Evolutionary conservation across 164 flowering plant genomes (phyloP).

Genomic region (Pachysandra terminalis): DNA sequence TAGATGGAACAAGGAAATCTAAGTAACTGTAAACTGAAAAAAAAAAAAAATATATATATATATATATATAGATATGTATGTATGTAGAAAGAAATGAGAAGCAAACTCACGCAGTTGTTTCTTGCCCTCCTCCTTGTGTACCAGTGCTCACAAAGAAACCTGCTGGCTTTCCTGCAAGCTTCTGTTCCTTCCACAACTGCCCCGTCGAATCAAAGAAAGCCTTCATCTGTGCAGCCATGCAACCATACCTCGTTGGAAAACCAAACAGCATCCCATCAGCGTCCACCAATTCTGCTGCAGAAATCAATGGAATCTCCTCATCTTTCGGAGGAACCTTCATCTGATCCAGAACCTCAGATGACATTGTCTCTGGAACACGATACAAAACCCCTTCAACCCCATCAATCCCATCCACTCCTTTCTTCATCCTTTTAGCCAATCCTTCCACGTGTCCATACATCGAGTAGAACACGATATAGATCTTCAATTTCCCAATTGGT

Average conservation of each 20-base stretch:
- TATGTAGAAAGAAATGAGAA: no score
- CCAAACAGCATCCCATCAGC: constrained; percentile 76
- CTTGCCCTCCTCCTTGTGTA: constrained; percentile 87
- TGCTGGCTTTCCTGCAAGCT: constrained; percentile 69
- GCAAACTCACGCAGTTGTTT: constrained; percentile 67
- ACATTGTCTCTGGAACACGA: constrained; percentile 61
- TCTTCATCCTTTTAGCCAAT: constrained; percentile 56
- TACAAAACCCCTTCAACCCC: constrained; percentile 59
- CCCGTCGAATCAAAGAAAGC: constrained; percentile 72
- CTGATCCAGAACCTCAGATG: constrained; percentile 39
- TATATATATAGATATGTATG: no score
- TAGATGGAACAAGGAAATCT: background rate
- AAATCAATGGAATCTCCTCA: constrained; percentile 42
- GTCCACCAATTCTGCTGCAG: constrained; percentile 40
- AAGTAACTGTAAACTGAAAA: no score
- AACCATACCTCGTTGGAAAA: constrained; percentile 78
- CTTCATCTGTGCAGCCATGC: constrained; percentile 73
- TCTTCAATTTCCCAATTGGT: constrained; percentile 30
- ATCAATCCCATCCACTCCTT: constrained; percentile 56
- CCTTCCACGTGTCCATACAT: constrained; percentile 70
- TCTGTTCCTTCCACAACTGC: constrained; percentile 56
- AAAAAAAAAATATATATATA: no score
- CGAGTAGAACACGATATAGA: constrained; percentile 65
- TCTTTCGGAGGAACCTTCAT: constrained; percentile 58
- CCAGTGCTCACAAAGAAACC: constrained; percentile 77